phyloP scores from a whole-genome alignment of 2,329 filamentous ascomycete species.

The Xylariales sp. region DNA sequence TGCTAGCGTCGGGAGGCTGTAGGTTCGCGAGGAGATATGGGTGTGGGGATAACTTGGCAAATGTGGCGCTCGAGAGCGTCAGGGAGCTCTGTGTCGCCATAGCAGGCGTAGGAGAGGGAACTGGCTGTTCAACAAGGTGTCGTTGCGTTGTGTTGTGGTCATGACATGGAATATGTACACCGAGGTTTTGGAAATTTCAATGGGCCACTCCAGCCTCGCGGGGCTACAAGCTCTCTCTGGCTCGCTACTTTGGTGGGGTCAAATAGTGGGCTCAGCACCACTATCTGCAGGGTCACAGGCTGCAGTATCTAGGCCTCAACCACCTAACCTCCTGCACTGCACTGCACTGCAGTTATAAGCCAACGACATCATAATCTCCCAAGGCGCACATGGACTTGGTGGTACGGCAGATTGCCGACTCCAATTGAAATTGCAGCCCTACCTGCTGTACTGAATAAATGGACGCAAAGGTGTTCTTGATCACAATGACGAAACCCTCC shows the following conservation, averaged over 20 bases:
- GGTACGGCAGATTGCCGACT: too few species aligned
- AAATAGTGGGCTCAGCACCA: conserved; percentile 9
- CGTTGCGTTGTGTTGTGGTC: conserved; percentile 20
- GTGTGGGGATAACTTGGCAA: conserved; percentile 89
- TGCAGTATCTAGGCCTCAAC: background rate
- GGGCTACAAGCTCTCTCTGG: conserved; percentile 23
- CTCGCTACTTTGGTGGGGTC: conserved; percentile 24
- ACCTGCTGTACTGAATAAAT: too few species aligned
- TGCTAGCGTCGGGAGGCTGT: conserved; percentile 63
- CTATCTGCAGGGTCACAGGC: conserved; percentile 13
- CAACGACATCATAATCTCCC: background rate
- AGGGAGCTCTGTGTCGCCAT: conserved; percentile 58
- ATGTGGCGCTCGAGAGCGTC: conserved; percentile 72
- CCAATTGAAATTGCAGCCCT: too few species aligned
- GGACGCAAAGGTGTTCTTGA: too few species aligned
- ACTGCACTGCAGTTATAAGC: background rate
- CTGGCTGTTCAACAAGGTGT: conserved; percentile 7
- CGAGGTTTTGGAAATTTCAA: conserved; percentile 34
- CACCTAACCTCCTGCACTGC: too few species aligned
- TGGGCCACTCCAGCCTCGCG: conserved; percentile 34
- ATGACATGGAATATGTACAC: conserved; percentile 19
- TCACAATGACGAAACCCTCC: too few species aligned
- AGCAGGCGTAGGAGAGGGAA: conserved; percentile 25
- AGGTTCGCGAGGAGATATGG: conserved; percentile 93
- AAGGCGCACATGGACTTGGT: too few species aligned